Percentiles rank a stretch among this genome's conserved stretches.
Evolutionary conservation across 108 stramenopile species (phyloP).

Genomic region (Skeletonema grethae): DNA sequence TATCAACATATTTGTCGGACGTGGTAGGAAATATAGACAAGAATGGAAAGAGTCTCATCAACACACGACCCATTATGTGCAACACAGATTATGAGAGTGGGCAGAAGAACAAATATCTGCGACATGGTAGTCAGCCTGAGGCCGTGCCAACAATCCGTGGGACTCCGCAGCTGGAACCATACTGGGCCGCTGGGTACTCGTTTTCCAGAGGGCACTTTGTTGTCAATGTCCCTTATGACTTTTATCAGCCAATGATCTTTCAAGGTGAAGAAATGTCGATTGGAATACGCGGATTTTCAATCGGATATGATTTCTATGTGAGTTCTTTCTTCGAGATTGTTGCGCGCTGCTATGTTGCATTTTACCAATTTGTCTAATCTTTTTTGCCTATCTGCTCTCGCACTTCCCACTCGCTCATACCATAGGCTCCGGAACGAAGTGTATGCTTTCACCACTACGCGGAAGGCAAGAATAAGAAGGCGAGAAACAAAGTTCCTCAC

Average conservation of each 20-base stretch:
- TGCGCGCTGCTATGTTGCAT: neutral
- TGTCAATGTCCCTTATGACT: conserved; percentile 85
- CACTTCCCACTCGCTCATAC: neutral
- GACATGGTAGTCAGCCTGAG: conserved; percentile 90
- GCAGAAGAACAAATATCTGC: conserved; percentile 73
- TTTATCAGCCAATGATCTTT: conserved; percentile 74
- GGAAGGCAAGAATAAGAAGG: conserved; percentile 52
- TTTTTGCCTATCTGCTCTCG: neutral
- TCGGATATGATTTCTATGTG: conserved; percentile 88
- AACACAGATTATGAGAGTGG: conserved; percentile 88
- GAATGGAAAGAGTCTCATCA: conserved; percentile 67
- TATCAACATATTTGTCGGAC: conserved; percentile 89
- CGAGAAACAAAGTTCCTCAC: conserved; percentile 63
- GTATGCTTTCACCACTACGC: conserved; percentile 92
- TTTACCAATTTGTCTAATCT: neutral
- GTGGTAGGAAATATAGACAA: conserved; percentile 71
- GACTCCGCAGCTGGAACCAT: conserved; percentile 81
- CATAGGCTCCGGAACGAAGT: conserved; percentile 67
- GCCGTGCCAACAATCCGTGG: conserved; percentile 60
- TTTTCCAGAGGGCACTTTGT: conserved; percentile 89
- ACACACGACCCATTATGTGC: conserved; percentile 90
- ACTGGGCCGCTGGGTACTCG: conserved; percentile 92
- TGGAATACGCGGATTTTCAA: conserved; percentile 85
- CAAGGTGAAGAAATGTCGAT: conserved; percentile 93
- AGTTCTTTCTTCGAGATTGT: neutral